A percentile compares a stretch with the other conserved stretches of the same genome.
These are phyloP conservation scores for Sugiyamaella castrensis DNA, from an alignment of 1,139 yeast species.

Conservation along the genomic window DNA sequence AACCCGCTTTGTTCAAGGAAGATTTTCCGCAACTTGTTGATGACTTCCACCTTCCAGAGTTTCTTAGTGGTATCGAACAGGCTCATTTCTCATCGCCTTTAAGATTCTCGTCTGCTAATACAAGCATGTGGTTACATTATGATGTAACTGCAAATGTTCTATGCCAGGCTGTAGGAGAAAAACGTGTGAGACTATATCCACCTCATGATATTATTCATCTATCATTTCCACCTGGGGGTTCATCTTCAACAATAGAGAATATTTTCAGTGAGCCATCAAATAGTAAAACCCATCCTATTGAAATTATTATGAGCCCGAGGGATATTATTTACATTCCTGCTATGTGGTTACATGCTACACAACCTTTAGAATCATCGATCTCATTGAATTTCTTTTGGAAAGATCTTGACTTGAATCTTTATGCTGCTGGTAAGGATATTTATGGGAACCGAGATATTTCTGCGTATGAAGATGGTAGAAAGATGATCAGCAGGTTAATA, in stretches of 20 bases:
- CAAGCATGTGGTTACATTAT: conserved; percentile 41
- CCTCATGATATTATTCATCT: conserved; percentile 35
- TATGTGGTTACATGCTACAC: conserved; percentile 41
- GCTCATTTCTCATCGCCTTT: conserved; percentile 39
- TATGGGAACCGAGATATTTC: conserved; percentile 40
- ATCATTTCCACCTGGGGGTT: conserved; percentile 35
- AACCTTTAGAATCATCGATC: conserved; percentile 34
- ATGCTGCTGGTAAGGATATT: conserved; percentile 37
- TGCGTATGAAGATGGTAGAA: conserved; percentile 36
- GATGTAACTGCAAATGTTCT: conserved; percentile 40
- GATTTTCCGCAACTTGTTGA: conserved; percentile 35
- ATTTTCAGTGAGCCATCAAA: conserved; percentile 28
- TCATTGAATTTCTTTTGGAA: conserved; percentile 40
- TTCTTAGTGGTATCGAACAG: conserved; percentile 19
- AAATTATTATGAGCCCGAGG: conserved; percentile 38
- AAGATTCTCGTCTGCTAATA: conserved; percentile 36
- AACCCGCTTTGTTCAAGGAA: conserved; percentile 31
- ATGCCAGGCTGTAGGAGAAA: conserved; percentile 38
- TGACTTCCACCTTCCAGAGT: conserved; percentile 36
- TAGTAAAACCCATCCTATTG: conserved; percentile 31
- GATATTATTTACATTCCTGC: conserved; percentile 40
- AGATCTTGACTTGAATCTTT: conserved; percentile 29
- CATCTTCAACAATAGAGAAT: conserved; percentile 36
- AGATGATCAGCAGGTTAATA: conserved; percentile 25
- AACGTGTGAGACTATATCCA: conserved; percentile 37